phyloP scores from a whole-genome alignment of 176 grass and related monocot species.

The Sorghum bicolor region Sorghum_bicolor_NCBIv3 NC_012872.2:71827501-71828000 shows the following conservation, averaged over 20 bases:
- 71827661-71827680: slow-evolving; percentile 54
- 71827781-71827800: too few relatives aligned
- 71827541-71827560: slow-evolving; percentile 55
- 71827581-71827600: slow-evolving; percentile 40
- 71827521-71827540: slow-evolving; percentile 58
- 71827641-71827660: slow-evolving; percentile 47
- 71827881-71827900: not conserved
- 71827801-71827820: slow-evolving; percentile 30
- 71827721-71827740: not conserved
- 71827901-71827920: not conserved
- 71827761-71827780: too few relatives aligned
- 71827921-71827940: not conserved
- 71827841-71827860: slow-evolving; percentile 66
- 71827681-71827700: slow-evolving; percentile 59
- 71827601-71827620: slow-evolving; percentile 57
- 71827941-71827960: not conserved
- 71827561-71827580: slow-evolving; percentile 62
- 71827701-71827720: slow-evolving; percentile 60
- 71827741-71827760: too few relatives aligned
- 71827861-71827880: too few relatives aligned
- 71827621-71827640: slow-evolving; percentile 66
- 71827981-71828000: not conserved
- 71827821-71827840: slow-evolving; percentile 55
- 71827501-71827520: slow-evolving; percentile 56
- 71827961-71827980: not conserved